Percentiles rank a stretch among this genome's conserved stretches.
These are phyloP conservation scores for Camelina hispida DNA, from an alignment of 345 rosid genomes.

Conservation along the genomic window DNA sequence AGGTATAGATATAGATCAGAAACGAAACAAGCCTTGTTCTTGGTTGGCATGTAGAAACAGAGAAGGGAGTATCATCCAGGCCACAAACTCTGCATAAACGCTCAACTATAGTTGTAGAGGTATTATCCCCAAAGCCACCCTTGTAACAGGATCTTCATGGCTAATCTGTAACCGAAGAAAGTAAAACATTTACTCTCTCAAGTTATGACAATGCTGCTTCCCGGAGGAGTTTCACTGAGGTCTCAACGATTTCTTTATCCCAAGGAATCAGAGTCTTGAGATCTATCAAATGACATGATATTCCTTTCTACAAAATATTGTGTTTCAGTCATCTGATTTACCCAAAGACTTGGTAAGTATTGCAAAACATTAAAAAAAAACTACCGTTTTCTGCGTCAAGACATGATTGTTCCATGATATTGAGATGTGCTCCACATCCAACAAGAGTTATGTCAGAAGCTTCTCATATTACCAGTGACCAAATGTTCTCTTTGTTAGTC, in stretches of 20 bases:
- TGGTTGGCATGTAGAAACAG: neutral
- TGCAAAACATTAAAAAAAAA: slow-evolving; percentile 5
- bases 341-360: neutral
- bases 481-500: no score
- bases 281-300: slow-evolving; percentile 83
- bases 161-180: no score
- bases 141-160: no score
- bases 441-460: no score
- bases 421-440: slow-evolving; percentile 63
- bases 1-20: no score
- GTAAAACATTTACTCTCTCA: no score
- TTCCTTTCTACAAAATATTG: slow-evolving; percentile 59
- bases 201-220: no score
- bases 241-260: slow-evolving; percentile 87
- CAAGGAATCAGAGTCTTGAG: slow-evolving; percentile 80
- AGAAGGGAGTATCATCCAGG: neutral
- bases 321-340: slow-evolving; percentile 1
- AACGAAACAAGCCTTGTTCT: neutral
- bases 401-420: slow-evolving; percentile 83
- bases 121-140: no score
- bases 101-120: no score
- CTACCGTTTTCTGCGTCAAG: slow-evolving; percentile 69
- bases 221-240: slow-evolving; percentile 53
- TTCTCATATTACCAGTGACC: no score
- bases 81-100: neutral